phyloP scores from a whole-genome alignment of 2,329 filamentous ascomycete species.

The Pestalotiopsis sp. region DNA sequence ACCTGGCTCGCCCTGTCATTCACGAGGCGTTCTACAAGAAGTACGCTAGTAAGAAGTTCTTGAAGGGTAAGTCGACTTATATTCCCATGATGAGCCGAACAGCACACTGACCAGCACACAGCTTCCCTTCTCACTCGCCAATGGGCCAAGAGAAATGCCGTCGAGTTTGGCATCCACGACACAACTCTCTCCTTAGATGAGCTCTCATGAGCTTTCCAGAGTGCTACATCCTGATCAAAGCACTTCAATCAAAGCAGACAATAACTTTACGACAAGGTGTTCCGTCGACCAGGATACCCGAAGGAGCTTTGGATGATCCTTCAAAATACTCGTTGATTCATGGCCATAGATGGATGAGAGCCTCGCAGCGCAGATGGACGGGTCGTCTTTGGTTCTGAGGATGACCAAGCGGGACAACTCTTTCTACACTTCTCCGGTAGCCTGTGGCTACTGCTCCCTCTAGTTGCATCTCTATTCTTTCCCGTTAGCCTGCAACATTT shows the following conservation, averaged over 20 bases:
- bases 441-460: constrained; percentile 17
- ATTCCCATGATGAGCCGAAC: not conserved
- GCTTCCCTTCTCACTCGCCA: constrained; percentile 88
- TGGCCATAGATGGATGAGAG: constrained; percentile 18
- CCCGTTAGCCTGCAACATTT: constrained; percentile 14
- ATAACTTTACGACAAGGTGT: constrained; percentile 23
- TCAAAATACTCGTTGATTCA: constrained; percentile 25
- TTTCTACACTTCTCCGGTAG: constrained; percentile 16
- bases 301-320: constrained; percentile 28
- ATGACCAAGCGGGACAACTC: constrained; percentile 5
- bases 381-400: constrained; percentile 14
- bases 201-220: constrained; percentile 25
- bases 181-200: constrained; percentile 52
- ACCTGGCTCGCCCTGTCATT: constrained; percentile 83
- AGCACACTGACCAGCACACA: constrained; percentile 40
- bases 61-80: constrained; percentile 72
- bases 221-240: constrained; percentile 10
- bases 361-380: constrained; percentile 6
- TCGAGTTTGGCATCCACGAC: constrained; percentile 54
- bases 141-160: constrained; percentile 85
- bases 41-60: constrained; percentile 98
- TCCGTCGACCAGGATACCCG: constrained; percentile 28
- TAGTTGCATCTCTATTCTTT: constrained; percentile 22
- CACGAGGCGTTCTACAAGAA: constrained; percentile 99
- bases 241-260: constrained; percentile 9